Percentiles rank a stretch among this genome's conserved stretches.
Conservation (phyloP, 352 stramenopile species). For the Phytophthora hibernalis region DNA sequence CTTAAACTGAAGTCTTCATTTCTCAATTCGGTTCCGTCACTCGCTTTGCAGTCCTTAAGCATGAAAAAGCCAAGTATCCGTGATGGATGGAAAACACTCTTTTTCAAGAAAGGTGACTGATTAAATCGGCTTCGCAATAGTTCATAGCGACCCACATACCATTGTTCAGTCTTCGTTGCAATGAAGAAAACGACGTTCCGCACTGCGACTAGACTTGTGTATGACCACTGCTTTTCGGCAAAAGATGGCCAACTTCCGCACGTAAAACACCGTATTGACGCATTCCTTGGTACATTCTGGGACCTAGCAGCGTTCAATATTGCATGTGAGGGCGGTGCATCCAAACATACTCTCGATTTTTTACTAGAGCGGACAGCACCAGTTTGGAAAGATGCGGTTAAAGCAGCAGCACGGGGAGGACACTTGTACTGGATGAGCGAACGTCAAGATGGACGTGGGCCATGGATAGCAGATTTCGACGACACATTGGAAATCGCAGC, state of each 20-base stretch:
- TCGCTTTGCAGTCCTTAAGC: too few relatives aligned
- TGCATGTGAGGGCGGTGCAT: slow-evolving; percentile 8
- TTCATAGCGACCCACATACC: too few relatives aligned
- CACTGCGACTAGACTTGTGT: slow-evolving; percentile 1
- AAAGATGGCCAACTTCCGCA: slow-evolving; percentile 1
- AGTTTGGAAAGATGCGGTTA: slow-evolving; percentile 3
- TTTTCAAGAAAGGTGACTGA: too few relatives aligned
- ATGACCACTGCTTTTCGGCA: slow-evolving; percentile 1
- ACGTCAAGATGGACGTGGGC: not conserved
- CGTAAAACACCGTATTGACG: slow-evolving; percentile 3
- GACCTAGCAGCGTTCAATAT: slow-evolving; percentile 3
- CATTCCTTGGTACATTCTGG: slow-evolving; percentile 5
- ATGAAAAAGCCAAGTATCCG: too few relatives aligned
- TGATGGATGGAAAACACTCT: too few relatives aligned
- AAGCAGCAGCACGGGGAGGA: not conserved
- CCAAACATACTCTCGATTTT: slow-evolving; percentile 1
- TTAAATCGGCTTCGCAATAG: too few relatives aligned
- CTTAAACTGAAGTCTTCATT: too few relatives aligned
- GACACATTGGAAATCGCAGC: not conserved
- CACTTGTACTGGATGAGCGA: slow-evolving; percentile 17
- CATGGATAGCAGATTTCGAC: slow-evolving; percentile 9
- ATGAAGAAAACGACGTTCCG: too few relatives aligned
- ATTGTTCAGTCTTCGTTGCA: too few relatives aligned
- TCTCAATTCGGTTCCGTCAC: too few relatives aligned
- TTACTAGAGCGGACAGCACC: not conserved